Base-by-base conservation (phyloP, 1,284 basidiomycete genomes). In the Trichosporon coremiiforme region DNA sequence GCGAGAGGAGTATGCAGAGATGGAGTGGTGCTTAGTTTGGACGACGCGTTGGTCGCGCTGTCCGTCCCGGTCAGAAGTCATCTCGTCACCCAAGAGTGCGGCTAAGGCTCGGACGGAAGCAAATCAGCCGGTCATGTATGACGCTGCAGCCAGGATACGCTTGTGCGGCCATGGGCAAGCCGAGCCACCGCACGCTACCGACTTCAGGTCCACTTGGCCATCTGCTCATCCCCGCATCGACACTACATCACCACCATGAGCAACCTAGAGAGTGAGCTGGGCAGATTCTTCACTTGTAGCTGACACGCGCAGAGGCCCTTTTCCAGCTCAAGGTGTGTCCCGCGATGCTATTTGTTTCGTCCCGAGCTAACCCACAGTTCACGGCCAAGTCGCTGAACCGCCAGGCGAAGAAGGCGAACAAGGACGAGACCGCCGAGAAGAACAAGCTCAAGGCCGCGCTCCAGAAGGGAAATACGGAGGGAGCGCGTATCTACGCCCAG, bases 401-500 rank as follows among this genome's bases (percentile, higher is more conserved):
- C 68, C 95, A 98, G 84, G 93, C 95, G 12, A 95, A 93, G 87
- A 98, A 97, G 83, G 94, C 95, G 0, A 89, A 93, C 84, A 98
- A 95, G 80, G 95, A 97, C 79, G 95, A 98, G 85, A 87, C 86
- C 25, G 79, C 87, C 0, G 95, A 98, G 86, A 95, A 94, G 84
- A 77, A 89, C 69, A 90, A 91, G 75, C 84, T 98, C 71, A 98
- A 98, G 87, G 95, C 95, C 89, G 97, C 97, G 5, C 87, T 99
- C 7, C 91, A 94, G 79, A 95, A 99, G 85, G 94, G 95, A 66
- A 99, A 99, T 85, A 93, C 88, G 65, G 97, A 99, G 73, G 95
- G 96, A 62, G 97, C 97, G n/a, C 89, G 93, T 70, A 99, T 99
- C 86, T 99, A 99, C 82, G 97, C 97, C 15, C 90, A 94, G 62